A percentile compares a stretch with the other conserved stretches of the same genome.
These are phyloP conservation scores for Penicillium sp. DNA, from an alignment of 2,329 filamentous ascomycete species.

Conservation along the genomic window DNA sequence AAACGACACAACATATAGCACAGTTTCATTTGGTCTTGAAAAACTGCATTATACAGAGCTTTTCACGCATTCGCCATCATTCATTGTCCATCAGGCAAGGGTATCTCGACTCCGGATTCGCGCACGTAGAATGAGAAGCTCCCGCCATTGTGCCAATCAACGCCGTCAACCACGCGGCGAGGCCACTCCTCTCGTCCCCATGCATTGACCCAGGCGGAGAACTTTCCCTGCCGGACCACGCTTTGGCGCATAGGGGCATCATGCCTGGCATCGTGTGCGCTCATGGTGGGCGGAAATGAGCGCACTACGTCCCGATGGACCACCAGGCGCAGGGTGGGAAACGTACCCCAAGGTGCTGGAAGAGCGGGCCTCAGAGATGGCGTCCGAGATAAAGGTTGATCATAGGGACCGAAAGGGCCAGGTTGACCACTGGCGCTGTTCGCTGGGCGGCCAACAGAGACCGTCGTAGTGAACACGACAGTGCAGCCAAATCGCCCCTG, in stretches of 20 bases:
- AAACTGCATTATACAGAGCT: too few relatives aligned
- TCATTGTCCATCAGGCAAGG: constrained; percentile 7
- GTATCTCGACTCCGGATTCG: constrained; percentile 26
- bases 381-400: constrained; percentile 12
- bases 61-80: too few relatives aligned
- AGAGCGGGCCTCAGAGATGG: constrained; percentile 36
- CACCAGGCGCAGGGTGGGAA: constrained; percentile 39
- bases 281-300: constrained; percentile 36
- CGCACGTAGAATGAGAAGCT: constrained; percentile 32
- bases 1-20: background rate
- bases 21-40: background rate
- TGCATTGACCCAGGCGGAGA: constrained; percentile 39
- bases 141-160: constrained; percentile 29
- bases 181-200: constrained; percentile 39
- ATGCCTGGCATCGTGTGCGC: constrained; percentile 31
- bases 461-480: constrained; percentile 40
- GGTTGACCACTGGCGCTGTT: constrained; percentile 2
- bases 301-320: constrained; percentile 36
- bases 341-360: constrained; percentile 40
- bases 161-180: constrained; percentile 27
- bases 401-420: constrained; percentile 18
- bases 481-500: constrained; percentile 40
- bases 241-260: constrained; percentile 38
- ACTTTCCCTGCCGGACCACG: constrained; percentile 34
- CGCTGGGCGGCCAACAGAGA: constrained; percentile 16